phyloP scores from a whole-genome alignment of 768 basidiomycete species.

The Amyloporia xantha region DNA sequence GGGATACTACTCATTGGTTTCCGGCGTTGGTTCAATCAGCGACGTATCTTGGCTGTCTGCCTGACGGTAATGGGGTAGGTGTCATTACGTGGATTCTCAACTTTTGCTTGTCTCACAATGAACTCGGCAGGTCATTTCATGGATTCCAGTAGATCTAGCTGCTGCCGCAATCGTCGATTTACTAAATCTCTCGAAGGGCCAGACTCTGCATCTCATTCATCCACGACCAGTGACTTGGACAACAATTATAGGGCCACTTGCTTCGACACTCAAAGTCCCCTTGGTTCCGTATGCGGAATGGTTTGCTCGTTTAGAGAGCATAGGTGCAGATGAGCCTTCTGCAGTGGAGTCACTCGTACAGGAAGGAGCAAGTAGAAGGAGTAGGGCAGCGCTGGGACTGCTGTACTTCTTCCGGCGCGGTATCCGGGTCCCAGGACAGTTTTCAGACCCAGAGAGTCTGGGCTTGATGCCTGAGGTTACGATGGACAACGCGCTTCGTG shows the following conservation, averaged over 20 bases:
- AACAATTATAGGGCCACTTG: slow-evolving; percentile 23
- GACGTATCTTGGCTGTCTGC: slow-evolving; percentile 1
- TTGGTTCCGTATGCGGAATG: slow-evolving; percentile 30
- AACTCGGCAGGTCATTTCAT: slow-evolving; percentile 29
- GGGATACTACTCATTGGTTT: slow-evolving; percentile 41
- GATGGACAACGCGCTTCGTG: slow-evolving; percentile 2
- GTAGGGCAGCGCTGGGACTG: slow-evolving; percentile 16
- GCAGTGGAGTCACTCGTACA: background rate
- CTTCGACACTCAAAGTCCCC: slow-evolving; percentile 15
- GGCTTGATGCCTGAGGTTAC: background rate
- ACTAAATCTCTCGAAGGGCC: slow-evolving; percentile 12
- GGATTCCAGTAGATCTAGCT: slow-evolving; percentile 38
- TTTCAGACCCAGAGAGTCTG: background rate
- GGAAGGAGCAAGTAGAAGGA: background rate
- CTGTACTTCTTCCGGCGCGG: slow-evolving; percentile 15
- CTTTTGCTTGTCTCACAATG: too few species aligned
- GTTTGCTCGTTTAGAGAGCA: slow-evolving; percentile 20
- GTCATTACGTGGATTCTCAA: background rate
- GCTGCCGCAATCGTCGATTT: slow-evolving; percentile 28
- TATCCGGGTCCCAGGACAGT: background rate
- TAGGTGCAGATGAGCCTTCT: background rate
- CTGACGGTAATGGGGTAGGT: slow-evolving; percentile 1
- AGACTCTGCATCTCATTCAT: slow-evolving; percentile 32
- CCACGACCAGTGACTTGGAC: slow-evolving; percentile 30
- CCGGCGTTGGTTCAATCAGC: slow-evolving; percentile 28